Base-by-base conservation (phyloP, 1,139 yeast species). In the Suhomyces chickasaworum region DNA sequence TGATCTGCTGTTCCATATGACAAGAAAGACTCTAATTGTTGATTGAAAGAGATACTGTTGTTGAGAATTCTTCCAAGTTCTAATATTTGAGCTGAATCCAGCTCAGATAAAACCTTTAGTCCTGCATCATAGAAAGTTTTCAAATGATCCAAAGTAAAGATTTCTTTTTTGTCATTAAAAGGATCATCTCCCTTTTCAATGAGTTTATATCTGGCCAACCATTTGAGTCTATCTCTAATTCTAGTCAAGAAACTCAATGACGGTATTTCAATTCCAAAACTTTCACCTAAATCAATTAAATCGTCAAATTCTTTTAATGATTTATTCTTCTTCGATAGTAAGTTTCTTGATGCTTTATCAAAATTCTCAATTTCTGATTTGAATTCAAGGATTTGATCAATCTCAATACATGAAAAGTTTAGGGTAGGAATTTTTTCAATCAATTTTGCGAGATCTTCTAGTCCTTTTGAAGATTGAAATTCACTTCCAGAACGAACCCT, bases 191-290 rank as follows among this genome's bases (percentile, higher is more conserved):
- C 80, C 15, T 60, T 58, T 15, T 64, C 61, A 18, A 75, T 68
- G 21, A 65, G 53, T 4, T 65, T 60, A 39, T 62, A 75, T 7
- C 60, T 61, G 7, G 68, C 63, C 4, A 73, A 47, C 90, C 91
- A 85, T 36, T 62, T 64, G 40, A 75, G 54, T 44, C 81, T 69
- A 39, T 72, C 73, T 37, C 81, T 66, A 17, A 83, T 63, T 47
- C 81, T 68, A 13, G 72, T 76, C 37, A 86, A 60, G 41, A 77
- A 69, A 12, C 63, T 64, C 31, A 82, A 66, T 1, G 85, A 77
- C 2, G 82, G 78, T 17, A 86, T 62, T 8, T 71, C 73, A 30
- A 86, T 63, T 3, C 87, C 87, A 57, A 84, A 78, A 12, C 83
- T 74, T 49, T 73, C 74, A 2, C 91, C 91, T 29, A 80, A 61